These are phyloP conservation scores for Dipteronia dyeriana DNA, from an alignment of 345 rosid genomes.

Conservation along the genomic window DNA sequence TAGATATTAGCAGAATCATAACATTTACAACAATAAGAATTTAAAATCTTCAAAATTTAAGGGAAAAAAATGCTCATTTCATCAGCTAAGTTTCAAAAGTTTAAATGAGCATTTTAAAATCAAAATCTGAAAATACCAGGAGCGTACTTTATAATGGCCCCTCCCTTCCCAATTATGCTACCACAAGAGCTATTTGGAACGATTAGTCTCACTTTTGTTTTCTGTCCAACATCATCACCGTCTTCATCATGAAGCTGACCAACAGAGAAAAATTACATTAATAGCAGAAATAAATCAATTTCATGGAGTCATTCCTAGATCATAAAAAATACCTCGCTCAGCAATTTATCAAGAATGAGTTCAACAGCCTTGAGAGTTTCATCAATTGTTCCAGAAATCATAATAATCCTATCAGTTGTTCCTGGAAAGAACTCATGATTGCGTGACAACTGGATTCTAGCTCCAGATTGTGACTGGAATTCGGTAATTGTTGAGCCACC, in stretches of 20 bases:
- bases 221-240: constrained; percentile 76
- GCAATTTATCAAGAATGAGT: constrained; percentile 79
- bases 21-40: neutral
- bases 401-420: constrained; percentile 89
- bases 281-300: constrained; percentile 14
- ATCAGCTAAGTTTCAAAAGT: constrained; percentile 6
- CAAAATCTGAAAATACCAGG: constrained; percentile 19
- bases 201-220: constrained; percentile 80
- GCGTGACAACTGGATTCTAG: constrained; percentile 94
- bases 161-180: constrained; percentile 99
- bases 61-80: neutral
- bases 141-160: constrained; percentile 87
- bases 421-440: constrained; percentile 94
- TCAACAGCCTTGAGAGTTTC: constrained; percentile 81
- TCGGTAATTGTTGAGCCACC: constrained; percentile 98
- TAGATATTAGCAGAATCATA: neutral
- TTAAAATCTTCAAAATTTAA: neutral
- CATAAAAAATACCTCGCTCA: constrained; percentile 71
- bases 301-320: neutral
- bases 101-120: neutral
- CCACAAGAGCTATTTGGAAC: constrained; percentile 98
- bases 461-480: constrained; percentile 92
- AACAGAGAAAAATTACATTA: constrained; percentile 21
- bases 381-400: constrained; percentile 78
- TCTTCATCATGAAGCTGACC: constrained; percentile 74